A percentile compares a stretch with the other conserved stretches of the same genome.
These are phyloP conservation scores for Cutaneotrichosporon sp. DNA, from an alignment of 1,284 basidiomycete species.

Conservation along the genomic window DNA sequence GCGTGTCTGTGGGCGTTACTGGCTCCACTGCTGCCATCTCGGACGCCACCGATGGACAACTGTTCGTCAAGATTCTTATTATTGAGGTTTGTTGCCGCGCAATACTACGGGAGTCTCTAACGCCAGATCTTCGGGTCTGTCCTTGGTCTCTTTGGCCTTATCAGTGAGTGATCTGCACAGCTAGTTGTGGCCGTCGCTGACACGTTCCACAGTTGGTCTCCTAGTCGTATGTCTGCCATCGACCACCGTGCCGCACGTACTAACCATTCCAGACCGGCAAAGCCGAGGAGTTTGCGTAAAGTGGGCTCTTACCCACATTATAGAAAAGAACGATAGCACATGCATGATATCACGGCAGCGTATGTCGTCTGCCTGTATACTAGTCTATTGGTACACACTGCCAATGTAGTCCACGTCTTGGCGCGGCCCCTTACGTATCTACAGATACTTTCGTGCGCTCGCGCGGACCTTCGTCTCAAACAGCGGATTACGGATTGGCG, in stretches of 20 bases:
- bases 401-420: background rate
- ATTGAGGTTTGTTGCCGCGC: constrained; percentile 56
- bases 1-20: constrained; percentile 81
- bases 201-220: constrained; percentile 40
- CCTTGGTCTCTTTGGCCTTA: constrained; percentile 82
- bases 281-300: constrained; percentile 47
- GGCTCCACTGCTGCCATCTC: constrained; percentile 86
- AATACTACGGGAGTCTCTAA: too few relatives aligned
- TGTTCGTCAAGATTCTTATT: constrained; percentile 91
- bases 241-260: background rate
- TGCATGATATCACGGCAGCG: constrained; percentile 15
- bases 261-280: constrained; percentile 42
- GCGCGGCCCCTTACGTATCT: constrained; percentile 15
- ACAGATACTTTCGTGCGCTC: constrained; percentile 81
- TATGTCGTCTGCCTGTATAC: too few relatives aligned
- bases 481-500: constrained; percentile 65
- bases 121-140: constrained; percentile 82
- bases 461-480: constrained; percentile 78
- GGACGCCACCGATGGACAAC: constrained; percentile 83
- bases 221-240: constrained; percentile 36
- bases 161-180: constrained; percentile 58
- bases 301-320: background rate
- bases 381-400: too few relatives aligned
- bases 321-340: constrained; percentile 12
- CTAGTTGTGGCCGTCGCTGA: constrained; percentile 6